Base-by-base conservation (phyloP, 2,329 filamentous ascomycete genomes). In the Talaromyces pinophilus region DNA sequence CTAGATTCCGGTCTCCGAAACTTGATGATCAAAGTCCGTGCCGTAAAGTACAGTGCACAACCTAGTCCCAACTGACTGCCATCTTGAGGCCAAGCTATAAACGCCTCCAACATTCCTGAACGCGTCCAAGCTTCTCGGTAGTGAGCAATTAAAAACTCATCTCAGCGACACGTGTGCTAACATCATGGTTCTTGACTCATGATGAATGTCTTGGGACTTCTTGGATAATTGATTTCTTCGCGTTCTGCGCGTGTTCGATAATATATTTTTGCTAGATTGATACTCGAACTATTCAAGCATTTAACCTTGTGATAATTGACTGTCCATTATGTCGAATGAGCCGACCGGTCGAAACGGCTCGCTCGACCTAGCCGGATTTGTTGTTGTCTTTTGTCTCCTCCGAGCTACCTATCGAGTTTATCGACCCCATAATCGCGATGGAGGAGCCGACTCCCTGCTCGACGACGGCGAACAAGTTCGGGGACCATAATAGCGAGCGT, bases 21-120 rank as follows among this genome's bases (percentile, higher is more conserved):
- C 52, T 57, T 57, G 52, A 57, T 35, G 52, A 57, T 57, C 52
- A 38, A 38, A 52, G 25, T 52, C 25, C 17, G 25, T 52, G 48
- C 48, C 25, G 15, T 10, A n/a, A 52, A 28, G 25, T 30, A 30
- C 22, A 25, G 46, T 25, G 46, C 22, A 25, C 19, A 50, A 15
- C 11, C 22, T 50, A 38, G 46, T 50, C 19, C 22, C 19, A 25
- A 52, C 13, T 28, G 28, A 30, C 2, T 52, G 2, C 48, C 28
- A 6, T 33, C 7, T 11, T 35, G 52, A 35, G 28, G 19, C 50
- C 13, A 19, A 38, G 17, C 30, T 57, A 10, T 13, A 19, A 22
- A 33, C 28, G 10, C 17, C 28, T 33, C 30, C 28, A 35, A 35
- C 8, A 33, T 33, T 55, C 30, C 52, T 22, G 17, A 35, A 55